phyloP scores from a whole-genome alignment of 2,329 filamentous ascomycete species.

The Ascochyta lentis region DNA sequence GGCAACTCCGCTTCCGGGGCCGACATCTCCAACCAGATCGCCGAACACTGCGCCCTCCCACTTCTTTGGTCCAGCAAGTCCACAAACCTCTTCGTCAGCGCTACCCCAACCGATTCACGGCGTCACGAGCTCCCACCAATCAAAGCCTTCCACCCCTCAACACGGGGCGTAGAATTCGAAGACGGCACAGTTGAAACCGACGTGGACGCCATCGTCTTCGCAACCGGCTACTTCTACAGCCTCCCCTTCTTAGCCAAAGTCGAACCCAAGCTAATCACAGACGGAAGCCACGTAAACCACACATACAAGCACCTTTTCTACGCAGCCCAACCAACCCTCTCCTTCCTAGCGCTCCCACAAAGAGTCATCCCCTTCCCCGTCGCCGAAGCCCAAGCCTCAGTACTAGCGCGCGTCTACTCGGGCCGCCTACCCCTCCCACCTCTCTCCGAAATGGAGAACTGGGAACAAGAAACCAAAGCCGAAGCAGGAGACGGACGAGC shows the following conservation, averaged over 20 bases:
- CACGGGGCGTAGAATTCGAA: slow-evolving; percentile 69
- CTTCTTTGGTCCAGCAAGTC: slow-evolving; percentile 58
- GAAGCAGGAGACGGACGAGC: slow-evolving; percentile 55
- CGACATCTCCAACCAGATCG: slow-evolving; percentile 82
- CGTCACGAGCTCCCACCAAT: slow-evolving; percentile 67
- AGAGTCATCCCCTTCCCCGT: slow-evolving; percentile 89
- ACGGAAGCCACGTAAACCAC: slow-evolving; percentile 73
- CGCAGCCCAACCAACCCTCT: slow-evolving; percentile 76
- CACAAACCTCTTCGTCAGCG: slow-evolving; percentile 21
- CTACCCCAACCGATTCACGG: slow-evolving; percentile 46
- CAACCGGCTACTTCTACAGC: slow-evolving; percentile 87
- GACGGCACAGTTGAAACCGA: slow-evolving; percentile 69
- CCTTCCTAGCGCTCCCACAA: slow-evolving; percentile 77
- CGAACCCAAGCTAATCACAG: slow-evolving; percentile 65
- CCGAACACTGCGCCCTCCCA: slow-evolving; percentile 62
- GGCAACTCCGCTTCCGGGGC: slow-evolving; percentile 85
- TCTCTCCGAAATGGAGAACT: slow-evolving; percentile 68
- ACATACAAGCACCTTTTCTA: slow-evolving; percentile 83
- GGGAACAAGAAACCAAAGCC: slow-evolving; percentile 61
- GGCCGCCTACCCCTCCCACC: slow-evolving; percentile 71
- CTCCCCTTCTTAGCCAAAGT: slow-evolving; percentile 74
- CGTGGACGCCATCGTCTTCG: slow-evolving; percentile 82
- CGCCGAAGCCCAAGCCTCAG: slow-evolving; percentile 78
- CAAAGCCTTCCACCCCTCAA: slow-evolving; percentile 59
- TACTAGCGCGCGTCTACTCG: slow-evolving; percentile 78